A percentile compares a stretch with the other conserved stretches of the same genome.
These are phyloP conservation scores for Ustilago lituana DNA, from an alignment of 1,284 basidiomycete species.

Conservation along the genomic window DNA sequence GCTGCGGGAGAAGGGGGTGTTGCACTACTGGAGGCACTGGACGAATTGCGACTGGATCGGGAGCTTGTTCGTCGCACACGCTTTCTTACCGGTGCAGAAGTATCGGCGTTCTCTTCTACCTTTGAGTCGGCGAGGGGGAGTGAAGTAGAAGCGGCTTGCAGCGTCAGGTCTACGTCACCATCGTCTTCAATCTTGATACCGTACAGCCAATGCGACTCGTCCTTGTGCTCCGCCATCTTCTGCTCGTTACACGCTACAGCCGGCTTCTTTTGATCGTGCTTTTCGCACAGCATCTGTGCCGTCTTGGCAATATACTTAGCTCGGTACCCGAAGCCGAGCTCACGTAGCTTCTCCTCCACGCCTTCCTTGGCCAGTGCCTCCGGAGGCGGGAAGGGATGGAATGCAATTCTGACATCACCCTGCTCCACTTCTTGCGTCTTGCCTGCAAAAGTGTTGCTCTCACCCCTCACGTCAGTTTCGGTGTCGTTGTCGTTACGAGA, in stretches of 20 bases:
- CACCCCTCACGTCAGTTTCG: conserved; percentile 43
- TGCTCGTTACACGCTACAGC: not conserved
- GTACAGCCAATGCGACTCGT: conserved; percentile 26
- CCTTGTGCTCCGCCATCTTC: conserved; percentile 10
- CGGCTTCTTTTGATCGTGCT: conserved; percentile 5
- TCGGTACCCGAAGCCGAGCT: conserved; percentile 93
- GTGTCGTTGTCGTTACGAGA: too few relatives aligned
- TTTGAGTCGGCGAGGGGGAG: not conserved
- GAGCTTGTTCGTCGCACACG: conserved; percentile 14
- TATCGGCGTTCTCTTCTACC: not conserved
- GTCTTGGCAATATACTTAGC: conserved; percentile 88
- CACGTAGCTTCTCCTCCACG: conserved; percentile 73
- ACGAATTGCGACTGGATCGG: conserved; percentile 5
- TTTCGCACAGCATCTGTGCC: conserved; percentile 78
- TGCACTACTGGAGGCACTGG: not conserved
- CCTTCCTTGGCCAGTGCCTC: conserved; percentile 74
- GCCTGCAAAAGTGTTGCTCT: conserved; percentile 7
- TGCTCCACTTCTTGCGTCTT: conserved; percentile 15
- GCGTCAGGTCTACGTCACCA: not conserved
- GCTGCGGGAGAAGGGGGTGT: not conserved
- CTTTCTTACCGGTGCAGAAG: conserved; percentile 1
- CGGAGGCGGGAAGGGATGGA: conserved; percentile 87
- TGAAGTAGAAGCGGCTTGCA: not conserved
- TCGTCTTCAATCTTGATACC: conserved; percentile 31
- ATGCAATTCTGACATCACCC: conserved; percentile 67